Conservation (phyloP, 208 protist species). For the Willaertia magna region DNA sequence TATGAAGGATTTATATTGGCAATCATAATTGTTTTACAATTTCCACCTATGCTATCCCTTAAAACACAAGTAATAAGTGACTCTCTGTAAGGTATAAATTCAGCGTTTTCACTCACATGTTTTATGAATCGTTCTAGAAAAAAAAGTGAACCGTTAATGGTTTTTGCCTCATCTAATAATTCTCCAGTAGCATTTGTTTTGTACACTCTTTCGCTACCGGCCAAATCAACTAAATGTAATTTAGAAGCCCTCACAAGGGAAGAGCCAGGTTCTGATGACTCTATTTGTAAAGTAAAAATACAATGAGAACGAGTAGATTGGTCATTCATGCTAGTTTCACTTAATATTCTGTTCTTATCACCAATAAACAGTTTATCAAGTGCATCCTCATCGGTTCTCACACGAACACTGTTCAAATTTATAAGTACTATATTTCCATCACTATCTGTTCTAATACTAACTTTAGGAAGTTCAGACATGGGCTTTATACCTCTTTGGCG, state of each 20-base stretch:
- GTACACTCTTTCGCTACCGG: constrained; percentile 32
- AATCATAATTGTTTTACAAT: constrained; percentile 78
- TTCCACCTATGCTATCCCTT: constrained; percentile 73
- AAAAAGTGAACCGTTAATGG: constrained; percentile 35
- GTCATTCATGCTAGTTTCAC: background rate
- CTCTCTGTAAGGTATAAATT: constrained; percentile 71
- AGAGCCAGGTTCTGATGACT: background rate
- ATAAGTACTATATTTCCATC: background rate
- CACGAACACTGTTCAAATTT: background rate
- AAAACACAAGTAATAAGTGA: constrained; percentile 75
- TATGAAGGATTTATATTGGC: constrained; percentile 62
- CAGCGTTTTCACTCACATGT: constrained; percentile 20
- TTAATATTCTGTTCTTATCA: constrained; percentile 33
- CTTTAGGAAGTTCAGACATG: constrained; percentile 29
- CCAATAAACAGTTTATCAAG: constrained; percentile 53
- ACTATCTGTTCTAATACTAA: constrained; percentile 1
- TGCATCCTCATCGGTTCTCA: constrained; percentile 32
- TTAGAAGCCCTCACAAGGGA: background rate
- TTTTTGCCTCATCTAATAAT: constrained; percentile 23
- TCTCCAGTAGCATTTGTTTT: constrained; percentile 30
- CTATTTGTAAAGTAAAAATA: background rate
- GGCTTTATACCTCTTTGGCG: constrained; percentile 14
- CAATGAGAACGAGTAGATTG: constrained; percentile 9
- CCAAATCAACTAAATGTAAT: constrained; percentile 30
- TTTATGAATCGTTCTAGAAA: constrained; percentile 32